These are phyloP conservation scores for Pythium sukuiense DNA, from an alignment of 352 stramenopile genomes.

Conservation along the genomic window DNA sequence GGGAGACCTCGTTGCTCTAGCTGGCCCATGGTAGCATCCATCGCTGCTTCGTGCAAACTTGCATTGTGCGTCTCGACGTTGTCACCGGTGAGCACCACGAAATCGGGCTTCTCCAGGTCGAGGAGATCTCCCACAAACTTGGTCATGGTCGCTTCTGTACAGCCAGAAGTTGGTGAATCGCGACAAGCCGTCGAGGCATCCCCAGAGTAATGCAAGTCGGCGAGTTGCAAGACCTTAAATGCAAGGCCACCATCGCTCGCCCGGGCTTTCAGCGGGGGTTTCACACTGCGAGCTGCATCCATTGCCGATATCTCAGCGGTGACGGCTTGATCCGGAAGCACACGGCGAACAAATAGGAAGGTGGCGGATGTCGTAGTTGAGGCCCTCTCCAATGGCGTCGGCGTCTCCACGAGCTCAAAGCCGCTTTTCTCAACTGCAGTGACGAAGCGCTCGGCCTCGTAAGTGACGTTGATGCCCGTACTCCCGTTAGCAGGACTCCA, in stretches of 20 bases:
- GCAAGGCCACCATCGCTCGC: constrained; percentile 21
- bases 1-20: constrained; percentile 49
- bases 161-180: constrained; percentile 28
- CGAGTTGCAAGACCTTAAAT: constrained; percentile 71
- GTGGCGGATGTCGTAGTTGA: not conserved
- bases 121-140: constrained; percentile 57
- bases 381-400: not conserved
- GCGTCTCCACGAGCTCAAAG: not conserved
- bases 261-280: constrained; percentile 27
- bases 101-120: constrained; percentile 59
- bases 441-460: not conserved
- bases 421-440: not conserved
- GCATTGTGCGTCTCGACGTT: constrained; percentile 45
- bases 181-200: constrained; percentile 35
- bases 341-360: not conserved
- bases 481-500: not conserved
- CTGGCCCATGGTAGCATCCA: constrained; percentile 36
- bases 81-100: constrained; percentile 67
- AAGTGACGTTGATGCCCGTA: not conserved
- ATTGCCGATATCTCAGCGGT: not conserved
- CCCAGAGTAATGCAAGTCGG: constrained; percentile 64
- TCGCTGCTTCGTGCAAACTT: constrained; percentile 29
- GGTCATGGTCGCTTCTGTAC: constrained; percentile 47
- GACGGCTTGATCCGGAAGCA: not conserved
- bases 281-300: not conserved